phyloP scores from a whole-genome alignment of 2,329 filamentous ascomycete species.

The Alternaria metachromatica region DNA sequence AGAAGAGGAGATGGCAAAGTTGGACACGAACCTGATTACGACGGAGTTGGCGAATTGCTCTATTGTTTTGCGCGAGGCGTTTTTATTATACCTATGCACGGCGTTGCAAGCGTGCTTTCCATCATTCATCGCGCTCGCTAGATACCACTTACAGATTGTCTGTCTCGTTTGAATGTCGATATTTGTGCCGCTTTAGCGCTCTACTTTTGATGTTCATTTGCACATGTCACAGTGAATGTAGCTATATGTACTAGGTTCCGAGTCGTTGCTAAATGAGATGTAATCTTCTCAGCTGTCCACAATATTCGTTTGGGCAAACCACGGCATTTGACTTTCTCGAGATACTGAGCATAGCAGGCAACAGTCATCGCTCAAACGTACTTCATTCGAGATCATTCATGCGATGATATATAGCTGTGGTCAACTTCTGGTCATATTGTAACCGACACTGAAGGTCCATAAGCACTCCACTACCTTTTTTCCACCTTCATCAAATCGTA shows the following conservation, averaged over 20 bases:
- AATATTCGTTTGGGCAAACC: not conserved
- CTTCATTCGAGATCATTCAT: not conserved
- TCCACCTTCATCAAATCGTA: conserved; percentile 10
- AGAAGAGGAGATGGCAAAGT: not conserved
- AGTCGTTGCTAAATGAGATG: not conserved
- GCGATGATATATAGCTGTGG: not conserved
- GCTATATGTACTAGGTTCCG: not conserved
- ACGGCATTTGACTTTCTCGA: rapidly evolving
- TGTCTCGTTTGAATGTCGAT: not conserved
- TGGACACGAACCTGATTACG: not conserved
- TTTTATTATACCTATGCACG: not conserved
- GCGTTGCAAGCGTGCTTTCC: not conserved
- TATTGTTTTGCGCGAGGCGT: not conserved
- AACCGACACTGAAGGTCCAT: not conserved
- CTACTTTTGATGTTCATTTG: not conserved
- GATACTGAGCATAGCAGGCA: not conserved
- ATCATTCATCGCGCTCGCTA: not conserved
- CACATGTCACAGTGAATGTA: not conserved
- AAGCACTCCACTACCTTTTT: not conserved
- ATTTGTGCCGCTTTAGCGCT: not conserved
- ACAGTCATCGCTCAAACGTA: not conserved
- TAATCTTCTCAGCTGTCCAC: not conserved
- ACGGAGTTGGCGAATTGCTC: not conserved
- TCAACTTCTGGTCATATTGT: not conserved
- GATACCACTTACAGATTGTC: not conserved